Conservation (phyloP, 306 rosid genomes). For the Glycyrrhiza uralensis region DNA sequence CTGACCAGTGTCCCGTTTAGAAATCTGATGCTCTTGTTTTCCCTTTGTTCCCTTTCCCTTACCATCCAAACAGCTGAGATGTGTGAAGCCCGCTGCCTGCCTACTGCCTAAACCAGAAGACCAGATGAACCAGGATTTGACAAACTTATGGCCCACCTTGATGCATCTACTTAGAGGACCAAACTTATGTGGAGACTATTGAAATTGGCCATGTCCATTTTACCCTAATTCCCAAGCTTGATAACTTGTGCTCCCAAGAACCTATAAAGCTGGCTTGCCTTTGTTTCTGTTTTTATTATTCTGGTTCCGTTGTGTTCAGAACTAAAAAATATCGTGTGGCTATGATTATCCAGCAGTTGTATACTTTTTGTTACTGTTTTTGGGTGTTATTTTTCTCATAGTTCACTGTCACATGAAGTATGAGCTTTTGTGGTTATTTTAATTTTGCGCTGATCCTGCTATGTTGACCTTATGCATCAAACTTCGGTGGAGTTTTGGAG, state of each 20-base stretch:
- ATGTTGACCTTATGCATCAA: constrained; percentile 21
- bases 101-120: constrained; percentile 94
- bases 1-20: constrained; percentile 73
- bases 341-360: constrained; percentile 40
- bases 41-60: constrained; percentile 91
- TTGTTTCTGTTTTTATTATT: constrained; percentile 42
- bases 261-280: constrained; percentile 64
- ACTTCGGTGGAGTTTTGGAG: constrained; percentile 43
- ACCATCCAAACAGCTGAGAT: constrained; percentile 97
- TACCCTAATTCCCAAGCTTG: constrained; percentile 82
- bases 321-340: constrained; percentile 48
- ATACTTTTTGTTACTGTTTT: constrained; percentile 30
- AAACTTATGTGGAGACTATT: constrained; percentile 65
- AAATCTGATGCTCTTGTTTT: constrained; percentile 92
- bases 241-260: constrained; percentile 72
- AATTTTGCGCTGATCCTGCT: constrained; percentile 28
- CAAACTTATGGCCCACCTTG: constrained; percentile 95
- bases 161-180: constrained; percentile 79
- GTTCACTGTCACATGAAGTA: constrained; percentile 26
- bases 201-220: constrained; percentile 60
- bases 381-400: constrained; percentile 28
- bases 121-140: constrained; percentile 97
- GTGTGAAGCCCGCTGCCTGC: constrained; percentile 98
- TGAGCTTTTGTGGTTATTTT: constrained; percentile 37
- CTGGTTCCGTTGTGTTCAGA: constrained; percentile 42